Evolutionary conservation across 2,329 filamentous ascomycete species (phyloP).

Genomic region (Exophiala phaeomuriformis): DNA sequence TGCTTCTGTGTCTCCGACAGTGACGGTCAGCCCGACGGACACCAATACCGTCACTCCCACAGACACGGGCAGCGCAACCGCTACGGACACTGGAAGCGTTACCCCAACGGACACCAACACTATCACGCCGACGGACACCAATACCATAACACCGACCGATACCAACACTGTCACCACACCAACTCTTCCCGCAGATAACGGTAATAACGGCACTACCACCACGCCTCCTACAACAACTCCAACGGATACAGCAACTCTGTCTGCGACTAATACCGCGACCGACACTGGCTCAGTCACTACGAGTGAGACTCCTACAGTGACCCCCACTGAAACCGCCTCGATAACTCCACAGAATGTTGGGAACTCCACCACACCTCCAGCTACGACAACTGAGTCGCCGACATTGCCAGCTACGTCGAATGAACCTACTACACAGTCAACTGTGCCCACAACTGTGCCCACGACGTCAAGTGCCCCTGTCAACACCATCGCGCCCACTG

Average conservation of each 20-base stretch:
- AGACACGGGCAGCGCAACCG: constrained; percentile 39
- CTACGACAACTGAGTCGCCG: background rate
- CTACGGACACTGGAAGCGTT: constrained; percentile 8
- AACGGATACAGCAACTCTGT: constrained; percentile 2
- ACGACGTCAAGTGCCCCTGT: constrained; percentile 13
- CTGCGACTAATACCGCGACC: background rate
- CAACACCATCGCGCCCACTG: constrained; percentile 37
- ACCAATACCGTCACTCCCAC: constrained; percentile 34
- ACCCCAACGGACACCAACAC: constrained; percentile 3
- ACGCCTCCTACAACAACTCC: background rate
- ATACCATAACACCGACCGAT: constrained; percentile 3
- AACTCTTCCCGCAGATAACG: background rate
- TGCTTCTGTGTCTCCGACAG: constrained; percentile 29
- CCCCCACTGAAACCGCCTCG: constrained; percentile 18
- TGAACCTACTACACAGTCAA: constrained; percentile 6
- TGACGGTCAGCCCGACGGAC: background rate
- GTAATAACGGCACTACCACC: background rate
- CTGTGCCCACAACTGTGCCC: background rate
- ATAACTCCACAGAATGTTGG: constrained; percentile 16
- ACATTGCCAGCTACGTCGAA: too few species aligned
- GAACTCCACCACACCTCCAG: constrained; percentile 10
- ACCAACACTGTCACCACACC: background rate
- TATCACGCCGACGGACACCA: background rate
- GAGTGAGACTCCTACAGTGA: background rate
- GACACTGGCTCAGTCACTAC: background rate